phyloP scores from a whole-genome alignment of 768 basidiomycete species.

The Leucocoprinus sp. region DNA sequence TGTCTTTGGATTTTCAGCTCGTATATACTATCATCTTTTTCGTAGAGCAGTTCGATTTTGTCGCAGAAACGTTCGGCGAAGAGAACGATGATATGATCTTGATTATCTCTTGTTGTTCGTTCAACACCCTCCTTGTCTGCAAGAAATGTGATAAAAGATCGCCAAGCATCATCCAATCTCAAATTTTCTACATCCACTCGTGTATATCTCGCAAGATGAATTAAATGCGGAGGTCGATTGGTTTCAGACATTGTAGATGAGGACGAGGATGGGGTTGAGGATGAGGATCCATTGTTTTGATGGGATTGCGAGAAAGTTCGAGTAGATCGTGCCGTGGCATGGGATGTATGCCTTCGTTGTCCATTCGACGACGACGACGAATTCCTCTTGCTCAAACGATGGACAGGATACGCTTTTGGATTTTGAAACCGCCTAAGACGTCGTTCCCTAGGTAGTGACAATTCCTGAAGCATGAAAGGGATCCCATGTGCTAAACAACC shows the following conservation, averaged over 20 bases:
- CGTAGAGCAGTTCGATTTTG: constrained; percentile 16
- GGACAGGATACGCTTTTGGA: background rate
- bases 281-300: constrained; percentile 2
- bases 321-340: constrained; percentile 13
- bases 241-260: background rate
- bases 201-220: background rate
- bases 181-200: constrained; percentile 16
- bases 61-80: constrained; percentile 19
- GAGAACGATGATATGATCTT: constrained; percentile 8
- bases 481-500: constrained; percentile 4
- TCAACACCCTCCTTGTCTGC: background rate
- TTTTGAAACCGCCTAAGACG: constrained; percentile 1
- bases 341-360: constrained; percentile 22
- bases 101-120: background rate
- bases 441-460: constrained; percentile 2
- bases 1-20: constrained; percentile 8
- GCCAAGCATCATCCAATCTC: constrained; percentile 33
- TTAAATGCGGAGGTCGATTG: background rate
- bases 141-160: constrained; percentile 22
- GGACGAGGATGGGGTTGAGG: background rate
- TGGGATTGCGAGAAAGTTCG: constrained; percentile 2
- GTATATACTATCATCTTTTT: background rate
- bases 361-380: constrained; percentile 9
- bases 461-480: constrained; percentile 6
- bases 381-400: constrained; percentile 5